Evolutionary conservation across 768 basidiomycete genomes (phyloP), one percentile per base, ranked within the genome.

Genomic region (Porphyrellus cyaneotinctus): DNA sequence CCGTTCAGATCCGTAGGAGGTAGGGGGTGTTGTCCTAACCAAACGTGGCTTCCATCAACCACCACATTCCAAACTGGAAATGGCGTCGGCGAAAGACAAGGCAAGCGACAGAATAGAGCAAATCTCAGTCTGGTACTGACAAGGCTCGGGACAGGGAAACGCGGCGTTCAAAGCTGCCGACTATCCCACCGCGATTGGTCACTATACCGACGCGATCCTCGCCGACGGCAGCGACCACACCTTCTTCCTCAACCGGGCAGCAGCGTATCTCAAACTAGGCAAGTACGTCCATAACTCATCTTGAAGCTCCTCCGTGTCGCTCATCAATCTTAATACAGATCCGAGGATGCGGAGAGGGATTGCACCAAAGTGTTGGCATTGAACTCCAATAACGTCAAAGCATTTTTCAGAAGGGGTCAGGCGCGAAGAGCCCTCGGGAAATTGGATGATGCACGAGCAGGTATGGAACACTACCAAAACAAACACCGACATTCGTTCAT

Each of bases 221-320:
- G 79, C 84, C 2, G 86, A 95, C 68, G 66, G 73, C 12, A 73
- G 66, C 0, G 90, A 95, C 61, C 74, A 80, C n/a, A 87, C 90
- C 0, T 88, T 85, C 57, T 84, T 87, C 31, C 76, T 95, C 31
- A 97, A 97, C 65, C 83, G 95, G 39, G 90, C 92, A 4, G 88
- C 91, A 32, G 91, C 92, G 24, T 95, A 95, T 74, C 79, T 97
- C 55, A 95, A 93, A 78, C 80, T 95, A 74, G 85, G 84, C 81
- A 97, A 95, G 93, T 93, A 77, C 75, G 91, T 85, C 70, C 45
- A 6, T 28, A 11, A 1, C 30, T 23, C 22, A 42, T 20, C 6
- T 23, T 24, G 23, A 28, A 23, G n/a, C 30, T 17, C 28, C 41
- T 38, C 32, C 51, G 39, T n/a, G 42, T 3, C 11, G 8, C 51